Evolutionary conservation across 306 rosid genomes (phyloP).

Genomic region (Lithocarpus polystachyus): DNA sequence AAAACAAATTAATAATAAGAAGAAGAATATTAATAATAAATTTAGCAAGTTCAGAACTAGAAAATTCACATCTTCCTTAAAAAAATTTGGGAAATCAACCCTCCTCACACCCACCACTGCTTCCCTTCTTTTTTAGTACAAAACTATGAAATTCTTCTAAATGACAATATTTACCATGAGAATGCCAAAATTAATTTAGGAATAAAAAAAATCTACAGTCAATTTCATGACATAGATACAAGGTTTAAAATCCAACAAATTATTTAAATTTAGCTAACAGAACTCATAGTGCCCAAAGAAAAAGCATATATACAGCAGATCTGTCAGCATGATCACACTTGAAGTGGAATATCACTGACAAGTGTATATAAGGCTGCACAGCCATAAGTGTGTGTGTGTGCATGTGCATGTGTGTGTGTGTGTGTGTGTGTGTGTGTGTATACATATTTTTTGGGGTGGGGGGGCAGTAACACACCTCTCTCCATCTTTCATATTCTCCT

Average conservation of each 20-base stretch:
- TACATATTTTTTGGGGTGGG: neutral
- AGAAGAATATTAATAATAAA: conserved; percentile 4
- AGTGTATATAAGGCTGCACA: neutral
- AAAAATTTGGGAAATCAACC: too few relatives aligned
- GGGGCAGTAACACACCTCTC: conserved; percentile 63
- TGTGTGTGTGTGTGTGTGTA: too few relatives aligned
- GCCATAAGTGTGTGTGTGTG: neutral
- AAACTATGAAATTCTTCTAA: too few relatives aligned
- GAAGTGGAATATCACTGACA: neutral
- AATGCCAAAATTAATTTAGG: too few relatives aligned
- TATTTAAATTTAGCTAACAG: conserved; percentile 15
- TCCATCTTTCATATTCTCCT: conserved; percentile 87
- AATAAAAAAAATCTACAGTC: neutral
- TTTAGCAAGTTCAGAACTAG: neutral
- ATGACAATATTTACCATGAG: too few relatives aligned
- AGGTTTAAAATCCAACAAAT: conserved; percentile 8
- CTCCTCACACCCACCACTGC: too few relatives aligned
- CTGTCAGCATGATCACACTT: neutral
- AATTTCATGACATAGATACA: neutral
- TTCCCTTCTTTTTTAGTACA: too few relatives aligned
- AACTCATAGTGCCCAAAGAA: conserved; percentile 24
- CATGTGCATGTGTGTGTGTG: too few relatives aligned
- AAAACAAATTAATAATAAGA: neutral
- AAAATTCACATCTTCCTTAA: too few relatives aligned
- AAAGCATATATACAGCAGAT: neutral